Evolutionary conservation across 169 alveolate species (phyloP).

Genomic region (Perkinsus olseni): DNA sequence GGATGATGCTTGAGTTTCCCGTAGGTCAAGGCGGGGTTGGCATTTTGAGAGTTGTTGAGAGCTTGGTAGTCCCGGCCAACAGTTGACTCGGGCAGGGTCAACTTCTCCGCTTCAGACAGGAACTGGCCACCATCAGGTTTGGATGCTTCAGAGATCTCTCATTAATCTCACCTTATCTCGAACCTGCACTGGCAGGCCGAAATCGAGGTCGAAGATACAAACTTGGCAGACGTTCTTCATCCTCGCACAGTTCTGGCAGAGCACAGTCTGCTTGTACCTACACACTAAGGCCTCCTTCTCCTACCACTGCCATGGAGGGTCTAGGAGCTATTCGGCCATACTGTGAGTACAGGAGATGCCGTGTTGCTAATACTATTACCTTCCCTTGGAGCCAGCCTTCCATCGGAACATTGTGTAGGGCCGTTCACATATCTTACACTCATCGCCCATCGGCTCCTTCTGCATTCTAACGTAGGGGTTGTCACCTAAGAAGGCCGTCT

Average conservation of each 20-base stretch:
- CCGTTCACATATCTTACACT: conserved; percentile 92
- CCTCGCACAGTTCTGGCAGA: conserved; percentile 95
- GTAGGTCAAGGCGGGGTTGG: conserved; percentile 23
- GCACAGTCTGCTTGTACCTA: conserved; percentile 87
- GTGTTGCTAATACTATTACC: conserved; percentile 43
- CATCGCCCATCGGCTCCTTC: conserved; percentile 83
- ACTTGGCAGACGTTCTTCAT: conserved; percentile 95
- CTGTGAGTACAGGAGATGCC: too few relatives aligned
- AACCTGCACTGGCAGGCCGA: conserved; percentile 92
- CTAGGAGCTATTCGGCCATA: too few relatives aligned
- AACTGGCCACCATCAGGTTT: not conserved
- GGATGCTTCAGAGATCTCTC: not conserved
- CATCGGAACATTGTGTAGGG: conserved; percentile 95
- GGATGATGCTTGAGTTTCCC: conserved; percentile 30
- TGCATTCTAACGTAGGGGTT: conserved; percentile 93
- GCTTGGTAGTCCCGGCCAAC: conserved; percentile 28
- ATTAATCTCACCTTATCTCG: conserved; percentile 69
- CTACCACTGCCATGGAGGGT: too few relatives aligned
- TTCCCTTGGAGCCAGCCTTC: conserved; percentile 85
- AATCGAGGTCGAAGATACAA: conserved; percentile 92
- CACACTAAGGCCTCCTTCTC: not conserved
- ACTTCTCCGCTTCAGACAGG: conserved; percentile 14
- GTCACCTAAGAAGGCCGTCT: conserved; percentile 62
- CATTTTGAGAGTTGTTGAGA: not conserved
- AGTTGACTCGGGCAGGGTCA: conserved; percentile 24